A percentile compares a stretch with the other conserved stretches of the same genome.
Conservation (phyloP, 768 basidiomycete species). For the Kwoniella dendrophila region DNA sequence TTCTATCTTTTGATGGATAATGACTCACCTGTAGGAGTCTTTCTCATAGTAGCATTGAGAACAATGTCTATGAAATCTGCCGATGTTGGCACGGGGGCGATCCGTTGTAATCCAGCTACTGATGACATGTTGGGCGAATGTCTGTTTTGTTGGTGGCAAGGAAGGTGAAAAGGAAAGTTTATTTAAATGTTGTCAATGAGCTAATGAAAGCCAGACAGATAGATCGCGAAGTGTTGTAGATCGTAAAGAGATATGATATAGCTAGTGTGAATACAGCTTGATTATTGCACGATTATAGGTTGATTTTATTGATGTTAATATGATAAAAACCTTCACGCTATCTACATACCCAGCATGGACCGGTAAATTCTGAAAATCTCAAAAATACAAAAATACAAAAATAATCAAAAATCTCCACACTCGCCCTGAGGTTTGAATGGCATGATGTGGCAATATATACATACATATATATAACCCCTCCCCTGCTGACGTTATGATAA, state of each 20-base stretch:
- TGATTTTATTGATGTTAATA: neutral
- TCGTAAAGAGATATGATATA: neutral
- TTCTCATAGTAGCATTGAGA: slow-evolving; percentile 73
- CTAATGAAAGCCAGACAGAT: neutral
- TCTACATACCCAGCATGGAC: neutral
- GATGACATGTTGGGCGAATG: slow-evolving; percentile 40
- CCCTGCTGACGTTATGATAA: neutral
- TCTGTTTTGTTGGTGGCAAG: slow-evolving; percentile 1
- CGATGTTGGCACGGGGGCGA: slow-evolving; percentile 97
- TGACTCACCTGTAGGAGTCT: slow-evolving; percentile 75
- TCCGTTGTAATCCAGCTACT: slow-evolving; percentile 77
- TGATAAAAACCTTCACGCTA: neutral
- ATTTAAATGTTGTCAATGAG: neutral
- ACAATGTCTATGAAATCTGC: slow-evolving; percentile 72
- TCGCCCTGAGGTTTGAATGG: neutral
- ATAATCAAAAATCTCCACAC: slow-evolving; percentile 5
- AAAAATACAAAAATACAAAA: neutral
- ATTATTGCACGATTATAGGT: neutral
- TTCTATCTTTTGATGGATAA: neutral
- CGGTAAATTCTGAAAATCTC: neutral
- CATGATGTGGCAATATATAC: slow-evolving; percentile 1
- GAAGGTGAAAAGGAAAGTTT: neutral
- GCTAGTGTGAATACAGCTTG: neutral
- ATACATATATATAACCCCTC: too few relatives aligned
- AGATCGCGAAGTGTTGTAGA: neutral